Base-by-base conservation (phyloP, 768 basidiomycete species). In the Amanita polypyramis region DNA sequence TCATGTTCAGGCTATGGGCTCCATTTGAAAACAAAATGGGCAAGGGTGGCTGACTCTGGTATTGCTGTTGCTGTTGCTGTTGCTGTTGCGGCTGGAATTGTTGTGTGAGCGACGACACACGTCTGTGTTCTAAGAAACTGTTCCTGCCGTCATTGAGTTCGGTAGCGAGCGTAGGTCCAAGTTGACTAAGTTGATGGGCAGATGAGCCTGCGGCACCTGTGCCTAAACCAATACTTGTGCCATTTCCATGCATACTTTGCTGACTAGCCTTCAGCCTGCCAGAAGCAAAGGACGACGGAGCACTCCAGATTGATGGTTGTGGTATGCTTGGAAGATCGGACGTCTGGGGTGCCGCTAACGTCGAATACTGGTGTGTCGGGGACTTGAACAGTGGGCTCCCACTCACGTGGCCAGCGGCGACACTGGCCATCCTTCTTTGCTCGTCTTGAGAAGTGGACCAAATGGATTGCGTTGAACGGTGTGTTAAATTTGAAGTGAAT, bases 361-460 rank as follows among this genome's bases (percentile, higher is more conserved):
- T 19, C 60, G 67, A 52, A 49, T 42, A 49, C 30, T 49, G 39
- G 20, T 32, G 47, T 19, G 47, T 41, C 7, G 47, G 47, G 5
- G 47, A 49, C 7, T 17, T 25, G 32, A 49, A 35, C 14, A 49
- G 19, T n/a, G 47, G 47, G 37, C 40, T 42, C 20, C 39, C 47
- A 15, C 47, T 55, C 14, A 40, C 39, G 29, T 58, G 61, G n/a
- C 60, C 61, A 36, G 60, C 56, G 33, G 55, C 17, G 17, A 32
- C 62, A 43, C 7, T 27, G 25, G 67, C 68, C 39, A 60, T 65
- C 35, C 70, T 56, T 20, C 65, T 56, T 43, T 68, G 64, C 47
- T 77, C 75, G 51, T 79, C 80, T 2, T 66, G 63, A 1, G 74
- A 68, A 11, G 79, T 70, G 3, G 82, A 78, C 84, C 85, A 85